Evolutionary conservation across 768 basidiomycete genomes (phyloP), one percentile per base, ranked within the genome.

Genomic region (Tylopilus plumbeoviolaceoides): DNA sequence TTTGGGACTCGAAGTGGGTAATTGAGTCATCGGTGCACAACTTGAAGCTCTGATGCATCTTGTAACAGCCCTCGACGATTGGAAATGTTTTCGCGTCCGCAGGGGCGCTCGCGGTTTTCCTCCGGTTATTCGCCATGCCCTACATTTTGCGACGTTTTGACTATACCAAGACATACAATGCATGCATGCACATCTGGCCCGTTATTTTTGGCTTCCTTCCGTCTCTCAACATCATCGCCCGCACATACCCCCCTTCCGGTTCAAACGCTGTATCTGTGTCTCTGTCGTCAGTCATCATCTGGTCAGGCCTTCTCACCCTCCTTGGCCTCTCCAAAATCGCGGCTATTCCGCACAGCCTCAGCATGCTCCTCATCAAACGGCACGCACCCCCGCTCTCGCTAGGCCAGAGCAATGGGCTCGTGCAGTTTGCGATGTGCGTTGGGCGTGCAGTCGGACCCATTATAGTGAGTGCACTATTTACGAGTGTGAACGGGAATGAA

Each of bases 361-460:
- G 73, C 59, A 79, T 85, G 73, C 76, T 86, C 42, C 69, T 85
- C 20, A 73, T 79, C 47, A 83, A 80, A 54, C 72, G 79, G 50
- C 64, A 74, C 42, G 49, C 41, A 10, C 41, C 41, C 1, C 14
- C 41, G 12, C 6, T 17, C 1, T 43, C 49, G 11, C 49, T 50
- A 3, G 49, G 49, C 0, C 73, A 75, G n/a, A 79, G 80, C 7
- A 85, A 84, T 52, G 84, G 83, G 14, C 73, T 86, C 14, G 76
- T 81, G 14, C 80, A 84, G 55, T 70, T 79, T 35, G 70, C 74
- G 7, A 81, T 81, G 77, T 81, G 81, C 54, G 55, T 76, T 31
- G 74, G 79, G 11, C 74, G 83, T 10, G 75, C 78, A 1, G 59
- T 82, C 38, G 75, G 74, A 44, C 82, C 84, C 11, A 76, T 80